Evolutionary conservation across 225 moss, liverwort and hornwort genomes (phyloP).

Genomic region (Straminergon stramineum): DNA sequence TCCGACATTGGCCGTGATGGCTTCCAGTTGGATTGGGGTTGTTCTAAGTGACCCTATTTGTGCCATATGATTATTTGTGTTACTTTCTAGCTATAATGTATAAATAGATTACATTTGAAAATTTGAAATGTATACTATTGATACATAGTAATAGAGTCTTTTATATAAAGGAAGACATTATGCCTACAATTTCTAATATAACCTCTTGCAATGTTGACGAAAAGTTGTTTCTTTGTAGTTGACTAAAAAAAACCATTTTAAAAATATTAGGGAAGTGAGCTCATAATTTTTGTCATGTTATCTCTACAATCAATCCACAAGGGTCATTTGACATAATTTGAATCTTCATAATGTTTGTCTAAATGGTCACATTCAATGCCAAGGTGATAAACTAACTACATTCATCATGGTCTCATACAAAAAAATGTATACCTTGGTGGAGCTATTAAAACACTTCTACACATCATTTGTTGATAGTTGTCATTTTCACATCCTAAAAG

Average conservation of each 20-base stretch:
- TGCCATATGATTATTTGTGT: not conserved
- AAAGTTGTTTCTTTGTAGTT: too few relatives aligned
- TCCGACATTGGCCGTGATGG: fast-evolving
- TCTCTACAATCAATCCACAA: not conserved
- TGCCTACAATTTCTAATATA: not conserved
- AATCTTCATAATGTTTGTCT: not conserved
- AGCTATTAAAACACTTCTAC: too few relatives aligned
- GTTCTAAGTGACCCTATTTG: too few relatives aligned
- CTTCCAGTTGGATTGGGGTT: too few relatives aligned
- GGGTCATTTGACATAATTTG: not conserved
- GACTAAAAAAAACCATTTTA: too few relatives aligned
- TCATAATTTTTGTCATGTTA: not conserved
- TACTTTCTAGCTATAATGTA: not conserved
- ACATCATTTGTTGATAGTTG: too few relatives aligned
- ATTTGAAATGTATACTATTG: too few relatives aligned
- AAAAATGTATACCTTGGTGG: too few relatives aligned
- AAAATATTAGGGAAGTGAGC: not conserved
- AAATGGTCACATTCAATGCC: not conserved
- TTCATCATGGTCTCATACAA: too few relatives aligned
- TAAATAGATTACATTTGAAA: too few relatives aligned
- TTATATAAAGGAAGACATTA: not conserved
- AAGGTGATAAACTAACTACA: too few relatives aligned
- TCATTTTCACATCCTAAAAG: too few relatives aligned
- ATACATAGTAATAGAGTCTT: not conserved
- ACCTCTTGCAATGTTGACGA: not conserved